phyloP scores from a whole-genome alignment of 495 filamentous ascomycete species.

The Penicillium goetzii region DNA sequence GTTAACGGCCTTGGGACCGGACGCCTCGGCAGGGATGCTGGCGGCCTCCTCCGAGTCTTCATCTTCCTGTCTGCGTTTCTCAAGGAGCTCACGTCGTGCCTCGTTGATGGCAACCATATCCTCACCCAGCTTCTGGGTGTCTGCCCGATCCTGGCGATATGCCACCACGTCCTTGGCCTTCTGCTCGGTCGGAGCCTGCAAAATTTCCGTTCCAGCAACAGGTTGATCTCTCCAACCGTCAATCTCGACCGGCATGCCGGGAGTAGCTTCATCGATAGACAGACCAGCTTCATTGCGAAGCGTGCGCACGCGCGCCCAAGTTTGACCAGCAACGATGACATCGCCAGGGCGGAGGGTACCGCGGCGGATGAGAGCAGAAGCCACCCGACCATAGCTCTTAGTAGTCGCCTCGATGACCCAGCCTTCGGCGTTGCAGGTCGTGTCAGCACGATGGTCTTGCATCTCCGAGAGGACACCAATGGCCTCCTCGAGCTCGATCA shows the following conservation, averaged over 20 bases:
- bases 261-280: constrained; percentile 71
- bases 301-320: constrained; percentile 80
- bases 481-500: constrained; percentile 90
- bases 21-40: constrained; percentile 36
- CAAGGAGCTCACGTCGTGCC: constrained; percentile 61
- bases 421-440: constrained; percentile 78
- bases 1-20: constrained; percentile 66
- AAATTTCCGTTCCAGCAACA: constrained; percentile 81
- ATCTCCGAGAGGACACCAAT: constrained; percentile 82
- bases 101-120: constrained; percentile 82
- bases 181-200: constrained; percentile 79
- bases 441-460: constrained; percentile 84
- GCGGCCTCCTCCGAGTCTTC: constrained; percentile 34
- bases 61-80: constrained; percentile 58
- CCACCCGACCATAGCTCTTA: constrained; percentile 82
- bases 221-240: constrained; percentile 94
- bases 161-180: constrained; percentile 80
- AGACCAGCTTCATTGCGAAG: constrained; percentile 85
- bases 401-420: constrained; percentile 95
- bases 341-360: constrained; percentile 84
- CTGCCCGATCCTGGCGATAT: constrained; percentile 67
- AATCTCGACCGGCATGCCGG: constrained; percentile 88
- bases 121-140: constrained; percentile 61
- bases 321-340: constrained; percentile 82
- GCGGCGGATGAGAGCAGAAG: constrained; percentile 84